Evolutionary conservation across 495 filamentous ascomycete genomes (phyloP).

Genomic region (Neurospora africana): DNA sequence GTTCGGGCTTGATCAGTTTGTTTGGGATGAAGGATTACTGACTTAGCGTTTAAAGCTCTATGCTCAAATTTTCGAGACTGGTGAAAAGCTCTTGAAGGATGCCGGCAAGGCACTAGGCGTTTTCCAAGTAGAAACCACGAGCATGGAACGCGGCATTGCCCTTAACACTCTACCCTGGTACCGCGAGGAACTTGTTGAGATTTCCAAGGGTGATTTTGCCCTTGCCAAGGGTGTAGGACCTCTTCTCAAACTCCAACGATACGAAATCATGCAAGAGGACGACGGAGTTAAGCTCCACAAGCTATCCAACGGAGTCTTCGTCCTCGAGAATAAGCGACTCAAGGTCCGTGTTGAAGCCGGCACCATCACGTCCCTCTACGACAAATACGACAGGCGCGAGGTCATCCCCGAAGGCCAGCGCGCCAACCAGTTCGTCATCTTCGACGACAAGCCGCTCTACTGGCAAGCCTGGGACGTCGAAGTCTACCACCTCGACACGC

Average conservation of each 20-base stretch:
- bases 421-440: conserved; percentile 87
- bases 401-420: conserved; percentile 67
- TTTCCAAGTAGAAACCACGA: conserved; percentile 21
- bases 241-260: conserved; percentile 37
- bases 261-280: conserved; percentile 32
- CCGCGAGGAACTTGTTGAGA: conserved; percentile 57
- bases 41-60: conserved; percentile 46
- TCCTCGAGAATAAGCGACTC: conserved; percentile 65
- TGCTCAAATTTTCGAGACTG: conserved; percentile 67
- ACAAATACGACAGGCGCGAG: conserved; percentile 59
- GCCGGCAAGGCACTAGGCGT: conserved; percentile 59
- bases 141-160: conserved; percentile 35
- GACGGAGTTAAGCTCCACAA: conserved; percentile 53
- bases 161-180: conserved; percentile 81
- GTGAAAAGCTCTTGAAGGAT: conserved; percentile 56
- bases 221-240: conserved; percentile 40
- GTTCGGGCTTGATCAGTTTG: background rate
- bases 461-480: conserved; percentile 99
- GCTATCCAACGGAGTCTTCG: conserved; percentile 57
- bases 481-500: conserved; percentile 84
- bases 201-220: conserved; percentile 38
- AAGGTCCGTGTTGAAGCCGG: conserved; percentile 62
- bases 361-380: conserved; percentile 71
- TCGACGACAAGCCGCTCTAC: conserved; percentile 95
- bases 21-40: conserved; percentile 9